Percentiles rank a stretch among this genome's conserved stretches.
Evolutionary conservation across 441 rosid species (phyloP).

Genomic region (Populus trichocarpa): DNA sequence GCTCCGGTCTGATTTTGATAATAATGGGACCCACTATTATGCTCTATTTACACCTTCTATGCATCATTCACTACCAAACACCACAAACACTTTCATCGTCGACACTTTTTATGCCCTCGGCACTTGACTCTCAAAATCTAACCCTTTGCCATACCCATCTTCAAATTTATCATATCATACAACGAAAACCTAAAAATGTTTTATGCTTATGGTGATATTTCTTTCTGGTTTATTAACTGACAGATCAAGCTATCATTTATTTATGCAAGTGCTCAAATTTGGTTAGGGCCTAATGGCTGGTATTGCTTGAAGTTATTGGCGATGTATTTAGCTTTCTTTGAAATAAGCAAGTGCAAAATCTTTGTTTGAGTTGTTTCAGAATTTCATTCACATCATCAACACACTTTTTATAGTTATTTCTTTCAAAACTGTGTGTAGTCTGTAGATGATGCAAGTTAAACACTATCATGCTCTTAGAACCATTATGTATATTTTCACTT

Average conservation of each 20-base stretch:
- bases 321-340: neutral
- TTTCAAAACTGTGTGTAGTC: neutral
- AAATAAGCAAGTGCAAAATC: neutral
- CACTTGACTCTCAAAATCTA: neutral
- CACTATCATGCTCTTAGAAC: neutral
- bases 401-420: neutral
- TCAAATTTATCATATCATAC: neutral
- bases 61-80: neutral
- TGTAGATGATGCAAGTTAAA: neutral
- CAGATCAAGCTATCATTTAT: neutral
- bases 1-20: too few relatives aligned
- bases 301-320: neutral
- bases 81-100: too few relatives aligned
- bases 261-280: neutral
- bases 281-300: neutral
- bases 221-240: neutral
- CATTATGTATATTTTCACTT: neutral
- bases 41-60: neutral
- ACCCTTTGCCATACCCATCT: too few relatives aligned
- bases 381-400: neutral
- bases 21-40: neutral
- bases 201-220: neutral
- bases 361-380: neutral
- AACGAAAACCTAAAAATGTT: neutral
- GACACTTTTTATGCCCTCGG: neutral